phyloP scores from a whole-genome alignment of 129 eudicot genomes.

The Ambrosia trifida region DNA sequence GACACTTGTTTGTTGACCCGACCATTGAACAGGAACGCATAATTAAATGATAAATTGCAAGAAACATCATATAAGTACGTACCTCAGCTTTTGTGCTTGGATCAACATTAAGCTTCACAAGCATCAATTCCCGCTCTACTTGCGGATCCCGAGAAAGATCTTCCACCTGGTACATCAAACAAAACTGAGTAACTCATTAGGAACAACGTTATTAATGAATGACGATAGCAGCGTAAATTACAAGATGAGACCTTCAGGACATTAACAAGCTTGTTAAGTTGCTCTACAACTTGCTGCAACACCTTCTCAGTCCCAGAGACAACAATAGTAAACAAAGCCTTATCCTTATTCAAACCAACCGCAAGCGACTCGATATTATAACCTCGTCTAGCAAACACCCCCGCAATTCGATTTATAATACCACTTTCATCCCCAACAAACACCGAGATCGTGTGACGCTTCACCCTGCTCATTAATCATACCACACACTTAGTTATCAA shows the following conservation, averaged over 20 bases:
- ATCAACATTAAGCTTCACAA: conserved; percentile 74
- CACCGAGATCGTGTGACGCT: conserved; percentile 82
- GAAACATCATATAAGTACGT: conserved; percentile 15
- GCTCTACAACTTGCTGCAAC: conserved; percentile 83
- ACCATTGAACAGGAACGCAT: not conserved
- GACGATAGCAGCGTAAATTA: not conserved
- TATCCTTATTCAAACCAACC: conserved; percentile 92
- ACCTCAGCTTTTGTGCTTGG: conserved; percentile 67
- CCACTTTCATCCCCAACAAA: conserved; percentile 99
- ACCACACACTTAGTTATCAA: too few relatives aligned
- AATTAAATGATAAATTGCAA: not conserved
- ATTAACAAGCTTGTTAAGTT: conserved; percentile 93
- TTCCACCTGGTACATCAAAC: conserved; percentile 58
- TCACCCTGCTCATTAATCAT: conserved; percentile 37
- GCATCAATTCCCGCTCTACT: conserved; percentile 96
- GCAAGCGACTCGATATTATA: conserved; percentile 96
- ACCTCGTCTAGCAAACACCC: conserved; percentile 95
- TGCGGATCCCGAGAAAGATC: conserved; percentile 88
- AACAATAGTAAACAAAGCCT: conserved; percentile 87
- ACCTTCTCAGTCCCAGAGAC: conserved; percentile 85
- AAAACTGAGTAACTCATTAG: not conserved
- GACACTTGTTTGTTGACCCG: not conserved
- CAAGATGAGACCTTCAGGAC: conserved; percentile 61
- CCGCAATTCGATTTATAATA: conserved; percentile 87
- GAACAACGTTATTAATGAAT: not conserved